A percentile compares a stretch with the other conserved stretches of the same genome.
phyloP scores from a whole-genome alignment of 768 basidiomycete genomes.

The Krasilnikovozyma curviuscula region DNA sequence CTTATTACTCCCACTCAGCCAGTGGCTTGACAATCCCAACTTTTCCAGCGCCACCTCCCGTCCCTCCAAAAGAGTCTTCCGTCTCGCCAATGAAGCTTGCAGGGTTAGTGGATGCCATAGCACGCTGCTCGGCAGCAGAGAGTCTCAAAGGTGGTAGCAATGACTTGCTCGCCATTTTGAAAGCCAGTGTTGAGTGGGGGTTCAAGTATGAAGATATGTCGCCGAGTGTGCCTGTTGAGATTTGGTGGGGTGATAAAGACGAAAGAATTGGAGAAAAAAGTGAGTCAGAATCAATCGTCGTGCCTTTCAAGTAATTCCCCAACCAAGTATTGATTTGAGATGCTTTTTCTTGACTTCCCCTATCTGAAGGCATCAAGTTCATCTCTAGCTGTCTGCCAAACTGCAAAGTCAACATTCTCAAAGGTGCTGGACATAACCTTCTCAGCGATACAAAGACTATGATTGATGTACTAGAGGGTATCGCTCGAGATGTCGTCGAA shows the following conservation, averaged over 20 bases:
- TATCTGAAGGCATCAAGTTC: slow-evolving; percentile 42
- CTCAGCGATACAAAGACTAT: slow-evolving; percentile 83
- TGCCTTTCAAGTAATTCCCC: neutral
- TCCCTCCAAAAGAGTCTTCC: slow-evolving; percentile 26
- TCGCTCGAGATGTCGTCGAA: too few species aligned
- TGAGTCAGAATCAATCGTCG: neutral
- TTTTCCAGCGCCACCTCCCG: slow-evolving; percentile 17
- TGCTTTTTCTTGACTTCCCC: neutral
- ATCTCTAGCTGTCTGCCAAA: slow-evolving; percentile 55
- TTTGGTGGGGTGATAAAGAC: slow-evolving; percentile 88
- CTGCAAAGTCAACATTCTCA: slow-evolving; percentile 62
- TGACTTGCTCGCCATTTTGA: slow-evolving; percentile 72
- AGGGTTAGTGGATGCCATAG: too few species aligned
- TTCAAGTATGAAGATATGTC: slow-evolving; percentile 69
- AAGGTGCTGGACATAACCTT: slow-evolving; percentile 74
- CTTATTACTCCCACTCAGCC: too few species aligned
- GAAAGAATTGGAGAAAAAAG: slow-evolving; percentile 84
- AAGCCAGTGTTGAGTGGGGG: slow-evolving; percentile 55
- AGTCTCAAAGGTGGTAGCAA: slow-evolving; percentile 75
- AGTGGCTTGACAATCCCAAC: too few species aligned
- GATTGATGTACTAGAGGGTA: slow-evolving; percentile 55
- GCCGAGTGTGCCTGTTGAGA: slow-evolving; percentile 50
- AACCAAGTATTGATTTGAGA: neutral
- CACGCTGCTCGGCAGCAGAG: too few species aligned
- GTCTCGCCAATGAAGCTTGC: slow-evolving; percentile 70